Evolutionary conservation across 1,284 basidiomycete species (phyloP), one percentile per base, ranked within the genome.

Genomic region (Sanghuangporus weigelae): DNA sequence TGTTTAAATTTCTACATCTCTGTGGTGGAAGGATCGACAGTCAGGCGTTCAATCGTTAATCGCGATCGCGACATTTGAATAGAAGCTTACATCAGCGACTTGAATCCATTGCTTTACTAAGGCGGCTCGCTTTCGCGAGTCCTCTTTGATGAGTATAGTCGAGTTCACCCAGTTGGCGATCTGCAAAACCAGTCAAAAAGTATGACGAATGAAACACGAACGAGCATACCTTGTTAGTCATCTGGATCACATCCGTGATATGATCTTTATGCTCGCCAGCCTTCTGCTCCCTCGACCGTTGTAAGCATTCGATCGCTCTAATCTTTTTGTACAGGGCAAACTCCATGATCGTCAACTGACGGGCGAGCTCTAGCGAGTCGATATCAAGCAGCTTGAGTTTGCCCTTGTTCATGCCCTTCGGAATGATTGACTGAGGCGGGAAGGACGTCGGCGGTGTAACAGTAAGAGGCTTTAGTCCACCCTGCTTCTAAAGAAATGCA

Each of bases 91-190:
- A 71, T 98, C 96, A 48, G 97, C 96, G 50, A 98, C 84, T 67
- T 83, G 84, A 74, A 99, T 96, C 70, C 98, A 92, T 67, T 97
- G 93, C 73, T 96, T 98, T 64, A 99, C 84, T 56, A 91, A 76
- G 23, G 78, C 77, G 4, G 93, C 92, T 19, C 96, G 86, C 73
- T 88, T 90, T 73, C 90, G 89, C 8, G 92, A 87, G 72, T 98
- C 96, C 67, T 93, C 90, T 69, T 93, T 89, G 61, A 80, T 83
- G 35, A 99, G 80, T 36, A 99, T 89, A 7, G 87, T 85, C 69
- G 97, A 94, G 2, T 93, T 91, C 1, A 99, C 96, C 95, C 97
- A 99, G 67, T 94, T 89, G 1, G 95, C 90, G 71, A 93, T 90
- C 91, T 92, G 50, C 12, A 57, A 38, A 49, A 11, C 36, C 10